Evolutionary conservation across 225 moss, liverwort and hornwort species (phyloP).

Genomic region (Lunularia cruciata): DNA sequence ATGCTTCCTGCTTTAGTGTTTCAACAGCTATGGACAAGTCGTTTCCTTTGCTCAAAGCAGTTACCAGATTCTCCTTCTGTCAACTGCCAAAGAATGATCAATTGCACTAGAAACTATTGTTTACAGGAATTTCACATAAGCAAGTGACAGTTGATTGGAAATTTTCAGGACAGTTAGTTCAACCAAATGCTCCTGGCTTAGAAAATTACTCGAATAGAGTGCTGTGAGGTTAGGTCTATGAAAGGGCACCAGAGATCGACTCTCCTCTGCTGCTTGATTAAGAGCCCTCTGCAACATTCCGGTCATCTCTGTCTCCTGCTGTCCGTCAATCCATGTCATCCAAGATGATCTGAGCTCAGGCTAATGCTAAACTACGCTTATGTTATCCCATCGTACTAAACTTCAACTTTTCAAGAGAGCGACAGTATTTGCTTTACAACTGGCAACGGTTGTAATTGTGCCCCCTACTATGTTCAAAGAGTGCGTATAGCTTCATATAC

Average conservation of each 20-base stretch:
- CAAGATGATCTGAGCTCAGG: neutral
- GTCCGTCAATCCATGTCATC: conserved; percentile 26
- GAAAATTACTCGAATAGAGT: no score
- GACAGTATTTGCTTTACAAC: no score
- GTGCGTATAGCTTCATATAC: no score
- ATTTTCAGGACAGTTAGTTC: no score
- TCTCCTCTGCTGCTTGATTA: conserved; percentile 22
- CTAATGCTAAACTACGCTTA: neutral
- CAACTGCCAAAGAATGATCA: conserved; percentile 40
- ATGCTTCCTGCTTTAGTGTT: conserved; percentile 35
- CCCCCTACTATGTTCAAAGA: no score
- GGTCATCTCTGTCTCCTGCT: conserved; percentile 45
- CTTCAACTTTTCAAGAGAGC: no score
- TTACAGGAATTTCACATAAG: neutral
- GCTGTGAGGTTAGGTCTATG: neutral
- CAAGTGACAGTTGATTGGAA: no score
- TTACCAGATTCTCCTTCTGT: conserved; percentile 40
- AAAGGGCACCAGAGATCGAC: conserved; percentile 29
- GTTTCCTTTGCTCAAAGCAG: conserved; percentile 26
- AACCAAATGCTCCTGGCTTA: no score
- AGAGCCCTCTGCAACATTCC: conserved; percentile 28
- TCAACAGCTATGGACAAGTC: conserved; percentile 31
- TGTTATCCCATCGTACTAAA: no score
- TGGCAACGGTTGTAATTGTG: no score
- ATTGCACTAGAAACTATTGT: conserved; percentile 22